Conservation (phyloP, 192 early-diverging fungal genomes). For the Backusella luteola region DNA sequence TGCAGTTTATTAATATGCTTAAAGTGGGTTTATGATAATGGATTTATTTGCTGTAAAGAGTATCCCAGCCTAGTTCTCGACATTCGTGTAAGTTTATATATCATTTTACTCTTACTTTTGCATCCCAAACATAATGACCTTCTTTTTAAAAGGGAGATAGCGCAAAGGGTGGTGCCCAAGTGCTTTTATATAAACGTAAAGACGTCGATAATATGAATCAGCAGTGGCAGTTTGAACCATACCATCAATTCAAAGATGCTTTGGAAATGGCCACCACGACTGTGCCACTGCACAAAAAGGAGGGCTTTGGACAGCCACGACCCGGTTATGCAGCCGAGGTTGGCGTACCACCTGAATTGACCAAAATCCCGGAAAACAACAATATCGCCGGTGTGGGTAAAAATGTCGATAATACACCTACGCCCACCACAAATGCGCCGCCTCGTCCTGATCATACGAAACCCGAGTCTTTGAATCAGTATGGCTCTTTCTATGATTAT, state of each 20-base stretch:
- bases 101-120: neutral
- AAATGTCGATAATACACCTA: neutral
- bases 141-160: constrained; percentile 24
- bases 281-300: constrained; percentile 28
- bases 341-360: constrained; percentile 28
- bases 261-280: constrained; percentile 14
- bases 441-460: constrained; percentile 17
- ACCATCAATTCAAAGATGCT: constrained; percentile 23
- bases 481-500: constrained; percentile 35
- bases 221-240: constrained; percentile 33
- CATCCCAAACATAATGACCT: neutral
- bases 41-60: constrained; percentile 27
- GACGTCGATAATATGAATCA: constrained; percentile 35
- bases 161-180: constrained; percentile 31
- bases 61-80: constrained; percentile 36
- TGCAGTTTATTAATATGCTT: neutral
- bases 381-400: constrained; percentile 26
- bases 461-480: neutral
- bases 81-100: constrained; percentile 27
- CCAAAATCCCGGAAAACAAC: constrained; percentile 16
- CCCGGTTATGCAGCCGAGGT: constrained; percentile 36
- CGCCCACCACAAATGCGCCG: neutral
- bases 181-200: constrained; percentile 39
- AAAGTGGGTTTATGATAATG: constrained; percentile 34
- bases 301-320: constrained; percentile 26